Conservation (phyloP, 768 basidiomycete genomes). For the Boletus edulis region DNA sequence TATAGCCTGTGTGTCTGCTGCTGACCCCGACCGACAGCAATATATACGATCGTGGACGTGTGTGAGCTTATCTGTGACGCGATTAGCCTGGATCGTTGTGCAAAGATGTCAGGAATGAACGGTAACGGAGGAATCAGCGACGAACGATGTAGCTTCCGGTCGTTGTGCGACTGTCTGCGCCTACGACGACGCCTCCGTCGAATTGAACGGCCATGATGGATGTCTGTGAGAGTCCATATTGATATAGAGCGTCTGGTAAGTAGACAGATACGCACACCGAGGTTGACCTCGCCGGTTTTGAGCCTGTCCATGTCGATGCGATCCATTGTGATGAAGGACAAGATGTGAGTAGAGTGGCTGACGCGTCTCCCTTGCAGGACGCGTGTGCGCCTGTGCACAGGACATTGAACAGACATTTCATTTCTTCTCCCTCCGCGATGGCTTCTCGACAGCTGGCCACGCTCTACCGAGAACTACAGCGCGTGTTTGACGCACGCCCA, state of each 20-base stretch:
- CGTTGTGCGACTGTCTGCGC: conserved; percentile 96
- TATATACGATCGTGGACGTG: conserved; percentile 97
- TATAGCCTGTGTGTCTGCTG: conserved; percentile 96
- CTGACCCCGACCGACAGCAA: conserved; percentile 97
- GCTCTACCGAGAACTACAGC: conserved; percentile 65
- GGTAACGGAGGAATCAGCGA: background rate
- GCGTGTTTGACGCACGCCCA: conserved; percentile 61
- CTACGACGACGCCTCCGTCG: conserved; percentile 90
- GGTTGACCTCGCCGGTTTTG: conserved; percentile 94
- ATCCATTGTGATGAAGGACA: conserved; percentile 42
- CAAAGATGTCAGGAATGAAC: background rate
- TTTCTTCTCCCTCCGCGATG: conserved; percentile 34
- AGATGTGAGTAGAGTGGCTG: conserved; percentile 28
- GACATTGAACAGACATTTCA: too few relatives aligned
- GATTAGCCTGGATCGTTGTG: conserved; percentile 67
- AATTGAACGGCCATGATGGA: conserved; percentile 99
- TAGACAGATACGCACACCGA: conserved; percentile 65
- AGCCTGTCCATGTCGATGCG: conserved; percentile 81
- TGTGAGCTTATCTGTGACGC: conserved; percentile 98
- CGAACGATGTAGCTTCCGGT: conserved; percentile 94
- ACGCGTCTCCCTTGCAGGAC: conserved; percentile 50
- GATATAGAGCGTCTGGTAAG: background rate
- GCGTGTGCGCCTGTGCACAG: conserved; percentile 23
- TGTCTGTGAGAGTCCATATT: conserved; percentile 52
- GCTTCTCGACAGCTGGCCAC: conserved; percentile 50